Base-by-base conservation (phyloP, 176 grass and related monocot genomes). In the Eremochloa ophiuroides region DNA sequence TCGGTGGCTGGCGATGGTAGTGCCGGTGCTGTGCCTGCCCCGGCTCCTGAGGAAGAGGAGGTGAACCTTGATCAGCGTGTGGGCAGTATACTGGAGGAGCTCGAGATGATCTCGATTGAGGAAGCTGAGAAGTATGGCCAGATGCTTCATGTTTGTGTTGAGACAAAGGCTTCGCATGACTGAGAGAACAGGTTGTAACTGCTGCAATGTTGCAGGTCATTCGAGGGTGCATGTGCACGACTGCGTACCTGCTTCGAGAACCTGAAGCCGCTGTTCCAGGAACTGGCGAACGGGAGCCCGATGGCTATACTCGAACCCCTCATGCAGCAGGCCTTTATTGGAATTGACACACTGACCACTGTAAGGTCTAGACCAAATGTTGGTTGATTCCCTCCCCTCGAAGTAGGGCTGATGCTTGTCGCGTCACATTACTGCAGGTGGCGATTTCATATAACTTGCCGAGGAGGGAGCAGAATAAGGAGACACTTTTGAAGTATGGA, bases 91-190 rank as follows among this genome's bases (percentile, higher is more conserved):
- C 85, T 99, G 7, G 96, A 95, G 85, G 96, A 93, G 60, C 88
- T 99, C n/a, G 93, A 99, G 82, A 86, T 82, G 77, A 75, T 99
- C 65, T 93, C 96, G n/a, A 91, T 80, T 17, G 93, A 99, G 43
- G 93, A 95, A 82, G 93, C 93, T 61, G 93, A 90, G 91, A 88
- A 90, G 96, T 99, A 99, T 75, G 73, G 14, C 55, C 69, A 12
- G 10, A 62, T 42, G 51, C 71, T 86, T 77, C 43, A 34, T 69
- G 62, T 42, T 48, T 71, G 61, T 34, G 14, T 53, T 61, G 59
- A 18, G 66, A 0, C 43, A 38, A 37, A 15, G 8, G 42, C 39
- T 70, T 66, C 48, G 65, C 46, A 51, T 59, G 55, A 12, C 70
- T 68, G 87, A 89, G 53, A 33, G 23, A 48, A 25, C 10, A 2